Evolutionary conservation across 306 rosid genomes (phyloP).

Genomic region (Castanopsis chinensis): DNA sequence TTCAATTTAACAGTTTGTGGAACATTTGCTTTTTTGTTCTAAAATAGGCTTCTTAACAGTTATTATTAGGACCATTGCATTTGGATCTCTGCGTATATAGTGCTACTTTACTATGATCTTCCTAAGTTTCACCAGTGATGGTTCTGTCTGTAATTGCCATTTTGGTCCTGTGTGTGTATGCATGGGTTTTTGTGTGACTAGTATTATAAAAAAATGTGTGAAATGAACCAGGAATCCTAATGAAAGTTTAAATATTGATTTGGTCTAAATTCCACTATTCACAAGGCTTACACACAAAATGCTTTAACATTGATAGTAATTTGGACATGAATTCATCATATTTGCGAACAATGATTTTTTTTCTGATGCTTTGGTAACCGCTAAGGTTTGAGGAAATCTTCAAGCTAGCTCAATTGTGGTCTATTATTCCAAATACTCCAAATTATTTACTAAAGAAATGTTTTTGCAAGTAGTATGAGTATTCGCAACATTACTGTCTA

Average conservation of each 20-base stretch:
- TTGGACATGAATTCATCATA: background rate
- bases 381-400: background rate
- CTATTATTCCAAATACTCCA: no score
- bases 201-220: background rate
- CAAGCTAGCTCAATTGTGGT: no score
- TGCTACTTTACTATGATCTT: background rate
- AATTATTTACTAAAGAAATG: no score
- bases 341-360: background rate
- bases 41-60: background rate
- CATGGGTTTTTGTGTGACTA: background rate
- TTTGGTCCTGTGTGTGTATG: background rate
- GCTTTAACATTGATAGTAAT: background rate
- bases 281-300: background rate
- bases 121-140: background rate
- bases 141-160: background rate
- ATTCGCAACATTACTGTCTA: no score
- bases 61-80: background rate
- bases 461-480: no score
- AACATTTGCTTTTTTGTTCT: no score
- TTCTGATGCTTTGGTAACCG: background rate
- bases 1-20: no score
- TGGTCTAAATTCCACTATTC: background rate
- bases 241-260: background rate
- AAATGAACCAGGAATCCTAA: background rate
- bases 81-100: background rate